Evolutionary conservation across 1,284 basidiomycete genomes (phyloP).

Genomic region (Phylloboletellus chloephorus): DNA sequence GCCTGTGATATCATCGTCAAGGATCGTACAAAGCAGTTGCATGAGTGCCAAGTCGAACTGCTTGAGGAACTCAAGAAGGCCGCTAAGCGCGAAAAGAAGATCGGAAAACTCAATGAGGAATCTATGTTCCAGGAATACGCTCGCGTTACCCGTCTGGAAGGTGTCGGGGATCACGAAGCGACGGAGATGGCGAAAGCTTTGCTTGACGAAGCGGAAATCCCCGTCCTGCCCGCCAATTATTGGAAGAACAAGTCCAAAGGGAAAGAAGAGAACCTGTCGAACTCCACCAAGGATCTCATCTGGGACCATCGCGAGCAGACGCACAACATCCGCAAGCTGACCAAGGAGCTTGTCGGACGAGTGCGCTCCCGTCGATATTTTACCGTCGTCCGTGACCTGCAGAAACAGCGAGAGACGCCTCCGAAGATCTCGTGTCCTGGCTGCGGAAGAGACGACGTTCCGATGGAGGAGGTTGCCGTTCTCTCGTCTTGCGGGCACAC

Average conservation of each 20-base stretch:
- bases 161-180: conserved; percentile 73
- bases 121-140: conserved; percentile 76
- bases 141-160: conserved; percentile 60
- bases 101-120: conserved; percentile 60
- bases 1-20: conserved; percentile 88
- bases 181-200: conserved; percentile 54
- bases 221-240: conserved; percentile 35
- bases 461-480: conserved; percentile 70
- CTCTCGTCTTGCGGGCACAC: conserved; percentile 88
- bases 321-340: conserved; percentile 76
- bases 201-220: conserved; percentile 59
- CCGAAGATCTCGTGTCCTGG: conserved; percentile 56
- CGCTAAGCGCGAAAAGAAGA: conserved; percentile 59
- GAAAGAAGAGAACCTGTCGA: conserved; percentile 51
- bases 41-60: conserved; percentile 75
- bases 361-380: conserved; percentile 88
- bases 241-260: conserved; percentile 46
- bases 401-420: conserved; percentile 61
- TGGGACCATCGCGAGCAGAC: conserved; percentile 86
- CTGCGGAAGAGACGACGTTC: conserved; percentile 53
- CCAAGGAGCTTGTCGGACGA: conserved; percentile 84
- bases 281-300: conserved; percentile 54
- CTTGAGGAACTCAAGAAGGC: conserved; percentile 61
- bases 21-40: conserved; percentile 74
- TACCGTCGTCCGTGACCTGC: conserved; percentile 82